A percentile compares a stretch with the other conserved stretches of the same genome.
phyloP scores from a whole-genome alignment of 192 early-diverging fungal genomes.

The Coemansia sp. region DNA sequence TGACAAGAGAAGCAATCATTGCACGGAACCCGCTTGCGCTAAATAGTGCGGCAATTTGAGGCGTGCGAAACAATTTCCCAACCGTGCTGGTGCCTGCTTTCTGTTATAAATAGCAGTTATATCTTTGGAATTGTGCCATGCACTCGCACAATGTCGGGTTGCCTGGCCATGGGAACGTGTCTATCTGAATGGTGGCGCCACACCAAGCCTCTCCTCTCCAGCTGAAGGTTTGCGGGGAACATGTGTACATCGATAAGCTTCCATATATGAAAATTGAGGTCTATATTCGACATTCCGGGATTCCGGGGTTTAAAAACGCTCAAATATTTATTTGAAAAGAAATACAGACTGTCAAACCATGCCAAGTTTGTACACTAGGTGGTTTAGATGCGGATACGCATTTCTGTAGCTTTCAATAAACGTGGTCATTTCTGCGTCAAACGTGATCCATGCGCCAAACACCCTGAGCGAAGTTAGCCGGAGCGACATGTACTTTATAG shows the following conservation, averaged over 20 bases:
- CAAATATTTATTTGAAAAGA: conserved; percentile 2
- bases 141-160: not conserved
- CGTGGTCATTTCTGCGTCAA: not conserved
- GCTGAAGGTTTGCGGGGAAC: no score
- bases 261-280: no score
- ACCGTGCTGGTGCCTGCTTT: not conserved
- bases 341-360: not conserved
- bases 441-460: conserved; percentile 4
- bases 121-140: not conserved
- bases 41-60: no score
- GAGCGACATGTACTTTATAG: conserved; percentile 9
- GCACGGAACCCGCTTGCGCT: not conserved
- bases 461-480: not conserved
- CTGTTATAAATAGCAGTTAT: conserved; percentile 1
- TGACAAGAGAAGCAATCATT: no score
- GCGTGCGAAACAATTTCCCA: no score
- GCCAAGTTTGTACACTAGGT: conserved; percentile 1
- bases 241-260: no score
- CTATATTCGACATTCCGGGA: no score
- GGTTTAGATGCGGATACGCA: conserved; percentile 1
- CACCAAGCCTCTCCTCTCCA: not conserved
- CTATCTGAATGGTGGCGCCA: not conserved
- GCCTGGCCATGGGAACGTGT: no score
- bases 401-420: conserved; percentile 4
- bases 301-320: no score